Conservation (phyloP, 2,329 filamentous ascomycete species). For the Epichloe scottii region DNA sequence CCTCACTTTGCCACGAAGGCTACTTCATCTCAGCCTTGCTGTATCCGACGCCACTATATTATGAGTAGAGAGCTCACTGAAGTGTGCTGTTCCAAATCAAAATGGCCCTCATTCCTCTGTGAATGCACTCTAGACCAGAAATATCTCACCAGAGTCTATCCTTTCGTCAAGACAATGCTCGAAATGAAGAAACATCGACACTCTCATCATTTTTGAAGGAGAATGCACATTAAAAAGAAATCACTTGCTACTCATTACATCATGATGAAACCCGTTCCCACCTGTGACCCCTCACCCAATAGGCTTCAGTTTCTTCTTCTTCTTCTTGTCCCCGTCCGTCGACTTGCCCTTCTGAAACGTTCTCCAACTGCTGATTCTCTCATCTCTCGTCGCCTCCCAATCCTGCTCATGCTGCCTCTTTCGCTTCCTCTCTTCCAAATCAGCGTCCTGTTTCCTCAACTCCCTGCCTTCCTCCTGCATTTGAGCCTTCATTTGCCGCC, state of each 20-base stretch:
- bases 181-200: no score
- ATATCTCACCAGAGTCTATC: no score
- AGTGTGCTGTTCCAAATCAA: no score
- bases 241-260: not conserved
- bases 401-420: slow-evolving; percentile 88
- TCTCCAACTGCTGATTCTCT: slow-evolving; percentile 88
- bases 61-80: no score
- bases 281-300: slow-evolving; percentile 31
- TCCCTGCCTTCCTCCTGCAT: slow-evolving; percentile 93
- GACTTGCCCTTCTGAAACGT: slow-evolving; percentile 71
- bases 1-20: no score
- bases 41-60: no score
- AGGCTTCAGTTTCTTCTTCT: slow-evolving; percentile 59
- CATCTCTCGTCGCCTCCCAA: slow-evolving; percentile 87
- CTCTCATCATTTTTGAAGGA: no score
- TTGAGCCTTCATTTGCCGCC: slow-evolving; percentile 80
- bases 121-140: no score
- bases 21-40: no score
- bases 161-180: no score
- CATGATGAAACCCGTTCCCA: not conserved
- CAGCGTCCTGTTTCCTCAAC: slow-evolving; percentile 75
- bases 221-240: not conserved
- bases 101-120: no score
- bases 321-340: slow-evolving; percentile 42
- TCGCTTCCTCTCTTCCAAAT: slow-evolving; percentile 65